Evolutionary conservation across 1,139 yeast species (phyloP).

Genomic region (Meyerozyma elateridarum): DNA sequence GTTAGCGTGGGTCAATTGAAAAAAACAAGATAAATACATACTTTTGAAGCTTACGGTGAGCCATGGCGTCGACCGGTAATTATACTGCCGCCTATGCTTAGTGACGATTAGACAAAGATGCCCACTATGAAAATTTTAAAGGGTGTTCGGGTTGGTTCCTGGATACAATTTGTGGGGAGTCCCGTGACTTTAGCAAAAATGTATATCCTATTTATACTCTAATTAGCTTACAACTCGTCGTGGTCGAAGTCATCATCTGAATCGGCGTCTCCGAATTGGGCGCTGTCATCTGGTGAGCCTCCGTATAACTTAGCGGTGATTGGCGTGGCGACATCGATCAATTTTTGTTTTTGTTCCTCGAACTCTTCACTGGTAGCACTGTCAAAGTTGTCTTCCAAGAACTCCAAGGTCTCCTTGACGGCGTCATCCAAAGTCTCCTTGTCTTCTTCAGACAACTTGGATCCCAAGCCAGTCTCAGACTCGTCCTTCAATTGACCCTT

Average conservation of each 20-base stretch:
- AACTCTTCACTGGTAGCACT: constrained; percentile 88
- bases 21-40: constrained; percentile 19
- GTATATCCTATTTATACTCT: no score
- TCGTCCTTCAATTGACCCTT: constrained; percentile 60
- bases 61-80: constrained; percentile 18
- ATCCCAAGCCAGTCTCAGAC: constrained; percentile 59
- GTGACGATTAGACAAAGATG: no score
- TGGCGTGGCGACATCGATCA: constrained; percentile 83
- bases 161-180: no score
- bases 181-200: no score
- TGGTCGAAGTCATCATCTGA: constrained; percentile 63
- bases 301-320: constrained; percentile 89
- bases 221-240: constrained; percentile 41
- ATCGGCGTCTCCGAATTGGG: constrained; percentile 51
- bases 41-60: constrained; percentile 46
- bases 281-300: constrained; percentile 48
- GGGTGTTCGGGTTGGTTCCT: no score
- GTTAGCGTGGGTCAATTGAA: constrained; percentile 7
- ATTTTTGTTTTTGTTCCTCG: constrained; percentile 87
- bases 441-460: constrained; percentile 84
- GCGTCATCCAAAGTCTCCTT: constrained; percentile 89
- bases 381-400: constrained; percentile 85
- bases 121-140: constrained; percentile 3
- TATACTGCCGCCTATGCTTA: constrained; percentile 1
- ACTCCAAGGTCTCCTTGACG: constrained; percentile 79